Evolutionary conservation across 805 yeast genomes (phyloP), one percentile per base, ranked within the genome.

Genomic region (Metschnikowia kunwiensis): DNA sequence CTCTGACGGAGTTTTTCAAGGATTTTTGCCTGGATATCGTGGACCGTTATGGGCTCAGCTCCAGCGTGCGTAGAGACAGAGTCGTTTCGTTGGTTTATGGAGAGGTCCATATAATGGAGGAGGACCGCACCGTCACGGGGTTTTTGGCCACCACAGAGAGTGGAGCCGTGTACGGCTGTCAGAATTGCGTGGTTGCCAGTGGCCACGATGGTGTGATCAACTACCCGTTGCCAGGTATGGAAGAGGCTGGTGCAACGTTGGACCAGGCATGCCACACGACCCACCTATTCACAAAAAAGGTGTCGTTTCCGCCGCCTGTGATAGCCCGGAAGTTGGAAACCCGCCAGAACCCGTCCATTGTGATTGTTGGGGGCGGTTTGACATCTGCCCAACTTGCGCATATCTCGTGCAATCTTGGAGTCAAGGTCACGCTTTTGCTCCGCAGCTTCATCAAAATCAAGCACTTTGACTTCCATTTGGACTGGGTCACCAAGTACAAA

Each of bases 401-500:
- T 43, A 60, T 61, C 12, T 63, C 66, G 4, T 48, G 63, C 6
- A 44, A 42, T 7, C 32, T 44, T 6, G 68, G 68, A 1, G 50
- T 66, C 9, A 54, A 57, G 15, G 64, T 67, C 1, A 55, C 59
- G 26, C 53, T 66, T 5, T 35, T 69, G 9, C 44, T 65, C 9
- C 48, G 75, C 26, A 66, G 70, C 1, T 51, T 55, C 4, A 38
- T 68, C 22, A 69, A 66, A 37, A 58, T 69, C 31, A 69, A 70
- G 47, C 74, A 70, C 42, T 70, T 70, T 51, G 75, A 70, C 39
- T 69, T 70, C 43, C 72, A 68, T 41, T 51, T 70, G 30, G 74
- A 70, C 37, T 70, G 75, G 75, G 74, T 70, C 12, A 66, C 74
- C n/a, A 70, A 70, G 42, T 70, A 68, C 49, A 63, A 64, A 40